These are phyloP conservation scores for Cladosporium sp. DNA, from an alignment of 2,329 filamentous ascomycete genomes.

Conservation along the genomic window DNA sequence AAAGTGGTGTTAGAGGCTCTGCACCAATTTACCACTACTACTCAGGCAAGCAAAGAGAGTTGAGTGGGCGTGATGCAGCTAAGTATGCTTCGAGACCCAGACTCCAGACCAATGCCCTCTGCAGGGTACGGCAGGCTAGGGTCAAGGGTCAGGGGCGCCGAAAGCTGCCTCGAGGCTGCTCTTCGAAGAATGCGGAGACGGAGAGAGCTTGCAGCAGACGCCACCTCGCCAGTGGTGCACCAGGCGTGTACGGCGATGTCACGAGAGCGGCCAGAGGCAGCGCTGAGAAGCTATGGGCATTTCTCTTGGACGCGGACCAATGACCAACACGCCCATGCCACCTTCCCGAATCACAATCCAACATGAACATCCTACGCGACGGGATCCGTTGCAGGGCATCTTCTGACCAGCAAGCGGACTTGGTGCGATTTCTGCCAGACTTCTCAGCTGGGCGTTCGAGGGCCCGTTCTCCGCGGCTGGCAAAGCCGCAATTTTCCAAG, in stretches of 20 bases:
- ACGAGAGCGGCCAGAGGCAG: slow-evolving; percentile 17
- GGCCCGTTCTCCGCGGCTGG: slow-evolving; percentile 4
- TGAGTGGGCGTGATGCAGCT: slow-evolving; percentile 18
- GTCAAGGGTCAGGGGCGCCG: slow-evolving; percentile 19
- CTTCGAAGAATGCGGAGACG: slow-evolving; percentile 20
- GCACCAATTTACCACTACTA: slow-evolving; percentile 1
- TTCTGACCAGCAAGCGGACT: slow-evolving; percentile 7
- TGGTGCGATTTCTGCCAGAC: neutral
- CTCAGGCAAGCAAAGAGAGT: slow-evolving; percentile 10
- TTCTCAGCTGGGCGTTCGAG: slow-evolving; percentile 7
- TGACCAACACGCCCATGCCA: slow-evolving; percentile 12
- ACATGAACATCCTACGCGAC: neutral
- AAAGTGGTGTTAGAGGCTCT: slow-evolving; percentile 2
- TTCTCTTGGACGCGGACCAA: neutral
- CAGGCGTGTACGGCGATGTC: slow-evolving; percentile 16
- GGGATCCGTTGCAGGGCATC: neutral
- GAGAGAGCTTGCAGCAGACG: slow-evolving; percentile 15
- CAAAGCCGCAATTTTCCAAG: neutral
- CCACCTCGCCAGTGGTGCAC: slow-evolving; percentile 17
- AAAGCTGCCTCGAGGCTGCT: neutral
- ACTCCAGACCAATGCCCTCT: slow-evolving; percentile 10
- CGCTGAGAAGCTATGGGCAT: slow-evolving; percentile 13
- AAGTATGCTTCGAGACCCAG: slow-evolving; percentile 18
- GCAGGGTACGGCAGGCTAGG: slow-evolving; percentile 12
- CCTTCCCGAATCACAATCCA: slow-evolving; percentile 1